Conservation (phyloP, 2,329 filamentous ascomycete species). For the Xylaria sp. region DNA sequence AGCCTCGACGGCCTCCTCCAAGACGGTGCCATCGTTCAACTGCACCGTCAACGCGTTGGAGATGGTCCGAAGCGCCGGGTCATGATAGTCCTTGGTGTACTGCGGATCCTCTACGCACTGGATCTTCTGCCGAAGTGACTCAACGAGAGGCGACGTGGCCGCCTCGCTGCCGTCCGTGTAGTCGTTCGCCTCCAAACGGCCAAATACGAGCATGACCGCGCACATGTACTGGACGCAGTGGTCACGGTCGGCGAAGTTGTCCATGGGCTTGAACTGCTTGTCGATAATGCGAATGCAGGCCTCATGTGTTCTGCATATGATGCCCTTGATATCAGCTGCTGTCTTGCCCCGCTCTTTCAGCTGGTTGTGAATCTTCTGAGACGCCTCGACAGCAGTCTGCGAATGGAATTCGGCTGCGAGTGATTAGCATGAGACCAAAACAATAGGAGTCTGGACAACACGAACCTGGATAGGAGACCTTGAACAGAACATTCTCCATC, state of each 20-base stretch:
- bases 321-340: slow-evolving; percentile 87
- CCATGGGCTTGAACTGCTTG: slow-evolving; percentile 99
- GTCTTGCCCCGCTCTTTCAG: slow-evolving; percentile 85
- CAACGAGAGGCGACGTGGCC: slow-evolving; percentile 84
- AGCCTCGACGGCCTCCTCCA: slow-evolving; percentile 92
- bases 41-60: slow-evolving; percentile 95
- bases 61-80: slow-evolving; percentile 91
- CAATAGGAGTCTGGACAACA: slow-evolving; percentile 9
- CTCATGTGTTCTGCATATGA: slow-evolving; percentile 96
- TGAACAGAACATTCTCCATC: slow-evolving; percentile 99
- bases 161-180: slow-evolving; percentile 93
- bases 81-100: slow-evolving; percentile 94
- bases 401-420: slow-evolving; percentile 88
- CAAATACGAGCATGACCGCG: slow-evolving; percentile 91
- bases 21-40: slow-evolving; percentile 88
- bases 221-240: slow-evolving; percentile 99
- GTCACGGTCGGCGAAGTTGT: slow-evolving; percentile 99
- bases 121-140: slow-evolving; percentile 91
- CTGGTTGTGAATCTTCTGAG: slow-evolving; percentile 82
- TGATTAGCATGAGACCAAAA: neutral
- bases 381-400: slow-evolving; percentile 95
- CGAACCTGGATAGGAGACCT: slow-evolving; percentile 95
- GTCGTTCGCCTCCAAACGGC: slow-evolving; percentile 89
- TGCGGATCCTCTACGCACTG: slow-evolving; percentile 93
- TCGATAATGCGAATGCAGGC: slow-evolving; percentile 99